Base-by-base conservation (phyloP, 1,139 yeast genomes). In the Candida tetrigidarum region DNA sequence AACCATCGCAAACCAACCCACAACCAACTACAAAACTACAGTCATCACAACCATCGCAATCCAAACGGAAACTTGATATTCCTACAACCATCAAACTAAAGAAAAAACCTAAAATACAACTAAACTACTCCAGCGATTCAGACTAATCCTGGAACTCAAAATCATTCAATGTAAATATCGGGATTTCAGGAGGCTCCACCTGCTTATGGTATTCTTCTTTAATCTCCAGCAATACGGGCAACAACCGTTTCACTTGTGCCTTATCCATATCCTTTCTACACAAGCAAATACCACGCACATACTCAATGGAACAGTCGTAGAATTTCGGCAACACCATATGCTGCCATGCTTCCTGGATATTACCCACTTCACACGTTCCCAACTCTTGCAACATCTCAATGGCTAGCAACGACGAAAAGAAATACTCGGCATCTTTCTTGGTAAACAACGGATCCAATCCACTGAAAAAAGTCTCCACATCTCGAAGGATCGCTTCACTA, bases 381-480 rank as follows among this genome's bases (percentile, higher is more conserved):
- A 89, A 69, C 49, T 84, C 89, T 57, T 85, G 79, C 52, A 92
- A 74, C 53, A 81, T 81, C 59, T 90, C 97, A 64, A 92, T 63
- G 3, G 79, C 77, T 48, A 71, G 59, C 50, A 74, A 66, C 55
- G 74, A 67, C 70, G 50, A 86, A 71, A 63, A 77, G 68, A 74
- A 86, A 76, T 63, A 84, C 70, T 55, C 71, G 46, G 66, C 73
- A 64, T 66, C 78, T 64, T 67, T 69, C 55, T 60, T 63, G 59
- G 71, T 77, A 71, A 61, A 76, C 62, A 59, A 77, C 57, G 76
- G 74, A 20, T 78, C 77, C 52, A 90, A 82, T 15, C 86, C 75
- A 23, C 75, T 80, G 59, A 81, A 86, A 37, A 91, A 75, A 12
- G 76, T 67, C 39, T 83, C 81, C 34, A 86, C 83, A 67, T 93